Base-by-base conservation (phyloP, 1,139 yeast species). In the Hyphopichia buzzinii region DNA sequence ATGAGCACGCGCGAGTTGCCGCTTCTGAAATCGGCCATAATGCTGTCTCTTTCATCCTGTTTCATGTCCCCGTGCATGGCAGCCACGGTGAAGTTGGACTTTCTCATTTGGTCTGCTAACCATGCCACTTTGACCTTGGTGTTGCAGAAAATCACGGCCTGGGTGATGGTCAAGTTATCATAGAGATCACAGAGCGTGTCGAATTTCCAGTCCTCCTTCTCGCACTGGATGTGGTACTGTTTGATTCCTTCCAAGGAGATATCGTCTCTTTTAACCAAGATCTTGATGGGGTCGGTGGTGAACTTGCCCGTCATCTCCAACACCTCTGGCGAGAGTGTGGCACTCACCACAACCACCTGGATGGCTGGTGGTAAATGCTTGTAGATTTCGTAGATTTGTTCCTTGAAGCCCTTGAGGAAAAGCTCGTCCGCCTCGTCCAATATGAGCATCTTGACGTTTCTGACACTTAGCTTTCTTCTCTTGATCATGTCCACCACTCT, bases 11-110 rank as follows among this genome's bases (percentile, higher is more conserved):
- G 72, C 6, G 89, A 81, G 46, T 77, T 77, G 0, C 92, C 92
- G 19, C 81, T 64, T 47, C 94, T 67, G 59, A 84, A 84, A 54
- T 89, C 97, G 51, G 78, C 79, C 97, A 92, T 92, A 43, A 90
- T 82, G 38, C 72, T 67, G 58, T 89, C 96, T 58, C 97, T 73
- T 54, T 90, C 96, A 40, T 84, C 88, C 63, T 92, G 97, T 52
- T 85, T 84, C 96, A 92, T 86, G 54, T 92, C 97, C 19, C 97
- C 97, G 57, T 92, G 97, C 95, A 92, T 90, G 8, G 96, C 74
- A 4, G 82, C 87, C 13, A 90, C 96, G 0, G 96, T 83, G 62
- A 92, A 92, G 56, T 88, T 86, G 13, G 90, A 81, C 49, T 77
- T 81, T 37, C 73, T 71, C 75, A 92, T 76, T 54, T 84, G 84